phyloP scores from a whole-genome alignment of 192 early-diverging fungal species.

The Entomortierella parvispora region DNA sequence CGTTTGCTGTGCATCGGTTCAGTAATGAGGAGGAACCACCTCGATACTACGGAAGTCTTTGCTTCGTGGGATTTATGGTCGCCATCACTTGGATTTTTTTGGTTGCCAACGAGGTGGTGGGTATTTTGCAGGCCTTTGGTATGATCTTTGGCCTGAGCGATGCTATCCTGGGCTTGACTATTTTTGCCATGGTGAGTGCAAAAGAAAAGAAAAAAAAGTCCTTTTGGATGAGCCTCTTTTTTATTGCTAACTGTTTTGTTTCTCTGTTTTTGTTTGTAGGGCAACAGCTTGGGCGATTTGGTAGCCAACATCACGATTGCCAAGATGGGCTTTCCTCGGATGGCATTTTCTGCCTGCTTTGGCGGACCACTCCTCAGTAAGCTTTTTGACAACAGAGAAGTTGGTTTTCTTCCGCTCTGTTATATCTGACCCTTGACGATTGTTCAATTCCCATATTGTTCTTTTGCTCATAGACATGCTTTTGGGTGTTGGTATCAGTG shows the following conservation, averaged over 20 bases:
- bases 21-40: slow-evolving; percentile 56
- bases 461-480: slow-evolving; percentile 68
- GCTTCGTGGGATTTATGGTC: slow-evolving; percentile 79
- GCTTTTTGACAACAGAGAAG: neutral
- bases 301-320: slow-evolving; percentile 94
- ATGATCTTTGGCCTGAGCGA: slow-evolving; percentile 80
- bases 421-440: no score
- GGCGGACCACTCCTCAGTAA: slow-evolving; percentile 92
- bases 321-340: slow-evolving; percentile 88
- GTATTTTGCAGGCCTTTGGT: slow-evolving; percentile 84
- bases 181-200: slow-evolving; percentile 84
- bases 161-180: slow-evolving; percentile 82
- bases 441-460: neutral
- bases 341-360: slow-evolving; percentile 96
- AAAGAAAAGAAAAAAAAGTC: no score
- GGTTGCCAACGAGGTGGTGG: slow-evolving; percentile 91
- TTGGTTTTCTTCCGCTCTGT: neutral
- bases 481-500: slow-evolving; percentile 86
- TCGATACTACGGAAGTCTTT: slow-evolving; percentile 56
- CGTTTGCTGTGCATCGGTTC: slow-evolving; percentile 31
- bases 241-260: neutral
- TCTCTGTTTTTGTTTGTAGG: slow-evolving; percentile 48
- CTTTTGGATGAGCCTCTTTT: no score
- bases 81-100: slow-evolving; percentile 89
- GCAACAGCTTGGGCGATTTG: slow-evolving; percentile 88